Conservation (phyloP, 495 filamentous ascomycete genomes). For the Delitschia confertaspora region DNA sequence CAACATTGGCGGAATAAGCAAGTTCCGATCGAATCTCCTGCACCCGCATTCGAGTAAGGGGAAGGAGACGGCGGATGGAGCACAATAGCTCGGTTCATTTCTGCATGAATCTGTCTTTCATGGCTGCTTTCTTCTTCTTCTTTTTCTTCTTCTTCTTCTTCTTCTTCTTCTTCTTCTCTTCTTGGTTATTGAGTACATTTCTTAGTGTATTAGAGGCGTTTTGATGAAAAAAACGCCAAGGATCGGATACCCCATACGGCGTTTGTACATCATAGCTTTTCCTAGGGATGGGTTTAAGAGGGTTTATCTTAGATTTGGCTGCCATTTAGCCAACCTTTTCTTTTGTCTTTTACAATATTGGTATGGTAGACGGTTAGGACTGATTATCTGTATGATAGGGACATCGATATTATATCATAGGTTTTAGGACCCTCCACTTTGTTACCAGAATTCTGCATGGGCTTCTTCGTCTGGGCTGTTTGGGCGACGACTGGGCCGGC, state of each 20-base stretch:
- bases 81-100: constrained; percentile 2
- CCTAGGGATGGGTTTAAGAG: no score
- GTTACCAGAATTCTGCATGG: no score
- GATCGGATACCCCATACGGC: constrained; percentile 18
- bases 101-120: no score
- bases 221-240: constrained; percentile 17
- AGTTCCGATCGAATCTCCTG: constrained; percentile 21
- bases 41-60: constrained; percentile 19
- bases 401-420: no score
- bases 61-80: constrained; percentile 16
- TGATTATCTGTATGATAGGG: no score
- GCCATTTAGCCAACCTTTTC: constrained; percentile 1
- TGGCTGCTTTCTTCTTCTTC: constrained; percentile 2
- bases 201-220: constrained; percentile 20
- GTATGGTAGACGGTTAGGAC: no score
- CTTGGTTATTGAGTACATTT: neutral
- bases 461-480: no score
- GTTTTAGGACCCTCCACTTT: no score
- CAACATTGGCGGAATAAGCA: constrained; percentile 21
- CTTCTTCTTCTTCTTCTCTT: constrained; percentile 3
- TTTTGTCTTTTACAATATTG: no score
- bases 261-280: constrained; percentile 12
- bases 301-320: no score
- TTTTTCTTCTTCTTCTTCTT: constrained; percentile 1
- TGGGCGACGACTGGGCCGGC: no score